These are phyloP conservation scores for Saccharomycopsis oosterbeekiorum DNA, from an alignment of 805 yeast species.

Conservation along the genomic window DNA sequence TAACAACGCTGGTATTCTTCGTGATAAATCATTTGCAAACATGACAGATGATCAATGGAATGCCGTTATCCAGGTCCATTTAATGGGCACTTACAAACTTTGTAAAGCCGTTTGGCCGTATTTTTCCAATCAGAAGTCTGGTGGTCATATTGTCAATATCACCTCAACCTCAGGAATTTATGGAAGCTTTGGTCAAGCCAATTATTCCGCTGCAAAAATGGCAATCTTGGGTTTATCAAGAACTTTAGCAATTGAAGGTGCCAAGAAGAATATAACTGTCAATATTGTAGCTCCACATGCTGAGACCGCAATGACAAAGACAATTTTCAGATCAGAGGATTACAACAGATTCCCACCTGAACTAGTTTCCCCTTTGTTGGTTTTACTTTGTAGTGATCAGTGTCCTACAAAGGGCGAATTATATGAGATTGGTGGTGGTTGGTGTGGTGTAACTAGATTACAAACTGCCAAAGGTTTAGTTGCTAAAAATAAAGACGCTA, in stretches of 20 bases:
- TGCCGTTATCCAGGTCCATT: slow-evolving; percentile 69
- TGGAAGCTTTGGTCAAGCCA: slow-evolving; percentile 96
- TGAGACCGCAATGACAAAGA: slow-evolving; percentile 92
- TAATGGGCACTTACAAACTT: slow-evolving; percentile 70
- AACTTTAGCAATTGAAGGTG: slow-evolving; percentile 88
- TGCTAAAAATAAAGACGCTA: slow-evolving; percentile 34
- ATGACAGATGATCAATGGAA: slow-evolving; percentile 82
- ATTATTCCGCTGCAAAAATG: slow-evolving; percentile 88
- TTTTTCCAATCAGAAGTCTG: slow-evolving; percentile 66
- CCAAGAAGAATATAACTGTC: slow-evolving; percentile 60
- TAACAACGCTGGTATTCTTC: slow-evolving; percentile 90
- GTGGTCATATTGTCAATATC: slow-evolving; percentile 69
- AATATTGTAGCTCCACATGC: slow-evolving; percentile 95
- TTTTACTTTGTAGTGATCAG: slow-evolving; percentile 65
- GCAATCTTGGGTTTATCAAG: slow-evolving; percentile 79
- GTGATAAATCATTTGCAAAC: slow-evolving; percentile 81
- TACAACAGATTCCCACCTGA: slow-evolving; percentile 76
- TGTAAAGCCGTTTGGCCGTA: slow-evolving; percentile 91
- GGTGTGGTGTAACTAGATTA: slow-evolving; percentile 94
- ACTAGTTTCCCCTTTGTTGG: slow-evolving; percentile 84
- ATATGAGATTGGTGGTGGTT: slow-evolving; percentile 93
- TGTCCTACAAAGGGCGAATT: slow-evolving; percentile 69
- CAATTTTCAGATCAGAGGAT: slow-evolving; percentile 73
- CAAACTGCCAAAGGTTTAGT: slow-evolving; percentile 85
- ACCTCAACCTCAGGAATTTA: slow-evolving; percentile 95